Conservation (phyloP, 2,329 filamentous ascomycete genomes). For the Ramichloridium luteum region DNA sequence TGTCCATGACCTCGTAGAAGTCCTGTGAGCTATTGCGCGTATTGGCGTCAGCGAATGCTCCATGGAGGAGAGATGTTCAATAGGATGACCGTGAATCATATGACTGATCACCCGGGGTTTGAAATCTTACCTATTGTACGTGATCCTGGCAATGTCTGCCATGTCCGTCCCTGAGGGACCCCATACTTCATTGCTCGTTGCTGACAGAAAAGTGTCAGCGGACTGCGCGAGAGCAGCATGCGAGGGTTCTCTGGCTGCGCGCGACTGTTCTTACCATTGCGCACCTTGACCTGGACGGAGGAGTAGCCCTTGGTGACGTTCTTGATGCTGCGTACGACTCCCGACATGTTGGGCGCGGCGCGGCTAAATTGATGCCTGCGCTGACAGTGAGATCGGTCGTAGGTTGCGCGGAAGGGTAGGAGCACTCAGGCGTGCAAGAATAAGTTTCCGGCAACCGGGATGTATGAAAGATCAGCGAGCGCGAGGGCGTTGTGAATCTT, state of each 20-base stretch:
- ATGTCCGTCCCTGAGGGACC: constrained; percentile 95
- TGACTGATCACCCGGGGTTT: too few species aligned
- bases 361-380: background rate
- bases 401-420: too few species aligned
- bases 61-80: too few species aligned
- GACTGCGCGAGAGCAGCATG: constrained; percentile 18
- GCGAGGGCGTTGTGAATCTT: too few species aligned
- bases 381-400: background rate
- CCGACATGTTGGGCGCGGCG: constrained; percentile 57
- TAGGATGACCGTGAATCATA: too few species aligned
- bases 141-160: constrained; percentile 96
- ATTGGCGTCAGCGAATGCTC: constrained; percentile 2
- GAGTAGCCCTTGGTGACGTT: constrained; percentile 99
- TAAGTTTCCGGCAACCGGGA: too few species aligned
- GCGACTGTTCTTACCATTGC: constrained; percentile 59
- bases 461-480: too few species aligned
- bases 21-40: constrained; percentile 60
- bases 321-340: constrained; percentile 93
- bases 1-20: constrained; percentile 99
- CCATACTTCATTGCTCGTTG: constrained; percentile 98
- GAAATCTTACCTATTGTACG: constrained; percentile 76
- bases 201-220: constrained; percentile 37
- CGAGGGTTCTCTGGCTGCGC: constrained; percentile 1
- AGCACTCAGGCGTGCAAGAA: too few species aligned
- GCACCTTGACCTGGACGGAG: constrained; percentile 90